Conservation (phyloP, 345 rosid genomes). For the Pseudoturritis turrita region DNA sequence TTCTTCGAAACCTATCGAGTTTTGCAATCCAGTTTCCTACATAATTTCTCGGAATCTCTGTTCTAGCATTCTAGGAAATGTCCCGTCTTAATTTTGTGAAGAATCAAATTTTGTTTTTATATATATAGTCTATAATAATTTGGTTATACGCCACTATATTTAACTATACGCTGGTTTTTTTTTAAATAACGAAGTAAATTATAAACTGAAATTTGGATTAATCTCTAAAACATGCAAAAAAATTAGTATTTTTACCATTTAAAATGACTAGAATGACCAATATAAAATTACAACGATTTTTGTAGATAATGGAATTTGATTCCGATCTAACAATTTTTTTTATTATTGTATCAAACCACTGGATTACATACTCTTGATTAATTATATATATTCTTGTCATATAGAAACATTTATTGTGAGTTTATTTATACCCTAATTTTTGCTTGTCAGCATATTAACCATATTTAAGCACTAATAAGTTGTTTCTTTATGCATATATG, state of each 20-base stretch:
- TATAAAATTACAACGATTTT: too few relatives aligned
- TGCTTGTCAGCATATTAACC: not conserved
- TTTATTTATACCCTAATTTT: not conserved
- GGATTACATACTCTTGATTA: too few relatives aligned
- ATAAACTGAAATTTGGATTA: too few relatives aligned
- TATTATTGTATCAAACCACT: too few relatives aligned
- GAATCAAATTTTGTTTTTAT: not conserved
- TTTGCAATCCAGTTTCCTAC: constrained; percentile 9
- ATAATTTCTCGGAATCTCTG: constrained; percentile 18
- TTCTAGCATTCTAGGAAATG: constrained; percentile 20
- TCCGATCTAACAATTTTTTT: too few relatives aligned
- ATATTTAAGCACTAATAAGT: not conserved
- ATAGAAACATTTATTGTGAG: not conserved
- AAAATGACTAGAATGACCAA: too few relatives aligned
- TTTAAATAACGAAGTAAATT: too few relatives aligned
- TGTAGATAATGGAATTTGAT: too few relatives aligned
- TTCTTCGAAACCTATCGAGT: constrained; percentile 3
- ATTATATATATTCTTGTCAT: too few relatives aligned
- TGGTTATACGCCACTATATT: not conserved
- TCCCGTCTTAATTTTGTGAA: not conserved
- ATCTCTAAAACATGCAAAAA: too few relatives aligned
- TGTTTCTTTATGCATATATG: not conserved
- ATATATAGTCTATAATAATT: not conserved
- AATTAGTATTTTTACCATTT: too few relatives aligned
- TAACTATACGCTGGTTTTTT: too few relatives aligned